These are phyloP conservation scores for Scortechinia acanthostroma DNA, from an alignment of 2,329 filamentous ascomycete species.

Conservation along the genomic window DNA sequence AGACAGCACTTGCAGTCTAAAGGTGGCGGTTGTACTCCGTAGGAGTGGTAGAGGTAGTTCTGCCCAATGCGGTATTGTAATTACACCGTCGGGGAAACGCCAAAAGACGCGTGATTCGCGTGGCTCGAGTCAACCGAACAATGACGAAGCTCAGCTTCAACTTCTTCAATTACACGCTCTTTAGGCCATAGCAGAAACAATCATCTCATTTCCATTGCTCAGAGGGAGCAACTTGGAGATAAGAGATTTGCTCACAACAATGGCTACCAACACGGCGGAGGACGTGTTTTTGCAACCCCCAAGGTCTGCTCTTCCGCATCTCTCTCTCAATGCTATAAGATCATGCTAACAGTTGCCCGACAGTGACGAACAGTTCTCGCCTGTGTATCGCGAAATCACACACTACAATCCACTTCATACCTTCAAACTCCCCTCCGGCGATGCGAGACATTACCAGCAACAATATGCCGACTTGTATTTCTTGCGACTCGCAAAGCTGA, in stretches of 20 bases:
- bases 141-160: conserved; percentile 1
- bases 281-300: neutral
- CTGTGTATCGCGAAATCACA: conserved; percentile 18
- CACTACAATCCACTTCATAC: conserved; percentile 70
- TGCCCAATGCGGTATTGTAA: neutral
- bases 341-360: neutral
- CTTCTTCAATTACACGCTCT: neutral
- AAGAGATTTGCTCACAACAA: too few relatives aligned
- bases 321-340: neutral
- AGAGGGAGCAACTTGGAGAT: too few relatives aligned
- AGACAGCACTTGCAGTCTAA: too few relatives aligned
- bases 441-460: conserved; percentile 73
- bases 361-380: neutral
- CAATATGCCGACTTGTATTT: conserved; percentile 99
- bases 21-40: too few relatives aligned
- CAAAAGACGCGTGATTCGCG: neutral
- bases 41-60: too few relatives aligned
- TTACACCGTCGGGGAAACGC: too few relatives aligned
- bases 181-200: neutral
- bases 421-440: conserved; percentile 57
- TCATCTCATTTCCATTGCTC: too few relatives aligned
- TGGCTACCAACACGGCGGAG: neutral
- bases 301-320: neutral
- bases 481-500: conserved; percentile 78
- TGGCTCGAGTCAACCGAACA: neutral